Base-by-base conservation (phyloP, 1,139 yeast species). In the Yamadazyma blattariae region DNA sequence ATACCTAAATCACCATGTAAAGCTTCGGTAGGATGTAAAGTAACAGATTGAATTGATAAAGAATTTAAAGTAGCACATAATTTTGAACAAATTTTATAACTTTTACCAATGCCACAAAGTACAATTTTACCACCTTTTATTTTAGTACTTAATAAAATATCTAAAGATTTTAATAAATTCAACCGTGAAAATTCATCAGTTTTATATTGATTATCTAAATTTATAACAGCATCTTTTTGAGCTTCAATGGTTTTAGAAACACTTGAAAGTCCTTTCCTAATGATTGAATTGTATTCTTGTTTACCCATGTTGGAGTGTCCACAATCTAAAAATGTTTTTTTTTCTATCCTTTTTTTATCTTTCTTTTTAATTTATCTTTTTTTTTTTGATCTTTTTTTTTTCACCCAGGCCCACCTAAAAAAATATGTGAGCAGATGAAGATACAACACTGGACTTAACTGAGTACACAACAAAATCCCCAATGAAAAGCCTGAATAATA, bases 1-100 rank as follows among this genome's bases (percentile, higher is more conserved):
- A 80, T 59, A 1, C 96, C 97, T 48, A 88, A 67, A 55, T 88
- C 97, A 5, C 97, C 97, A 54, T 88, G 97, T 21, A 89, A 64
- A 0, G 96, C 96, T 44, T 88, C 97, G 2, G 86, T 66, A 0
- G 96, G 95, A 51, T 88, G 96, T 40, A 88, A 63, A 2, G 74
- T 51, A 0, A 79, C 74, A 0, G 95, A 70, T 35, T 78, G 80
- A 37, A 88, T 71, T 23, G 90, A 82, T 40, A 88, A 65, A 1
- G 95, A 86, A 52, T 83, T 85, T 56, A 88, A 63, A 9, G 96
- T 88, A 11, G 96, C 95, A 36, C 79, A 87, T 18, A 84, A 64
- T 56, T 88, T 88, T 38, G 74, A 67, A 13, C 89, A 94, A 27
- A 88, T 83, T 56, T 86, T 87, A 57, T 65, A 78, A 7, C 92